Evolutionary conservation across 371 early-diverging fungal species (phyloP), one percentile per base, ranked within the genome.

Genomic region (Rhizomucor pusillus): DNA sequence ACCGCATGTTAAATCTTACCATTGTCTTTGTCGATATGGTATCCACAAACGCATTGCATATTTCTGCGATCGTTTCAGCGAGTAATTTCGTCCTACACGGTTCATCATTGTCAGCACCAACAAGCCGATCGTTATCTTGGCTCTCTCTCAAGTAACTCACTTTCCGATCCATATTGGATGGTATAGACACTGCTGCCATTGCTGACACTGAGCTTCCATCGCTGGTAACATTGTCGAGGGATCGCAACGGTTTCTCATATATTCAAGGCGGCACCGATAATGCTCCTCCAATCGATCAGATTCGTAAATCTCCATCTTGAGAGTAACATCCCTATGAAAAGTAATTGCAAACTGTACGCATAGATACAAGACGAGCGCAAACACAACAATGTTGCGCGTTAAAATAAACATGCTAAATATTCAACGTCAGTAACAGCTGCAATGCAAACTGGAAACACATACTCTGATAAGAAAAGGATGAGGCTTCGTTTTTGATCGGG

Each of bases 31-130:
- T n/a, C 12, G 59, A 56, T 12, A 63, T 55, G 14, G 46, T 52
- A 37, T 56, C 63, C 16, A 63, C 47, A 41, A 58, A 63, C 0
- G 54, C 60, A 45, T 57, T 64, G 43, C 37, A 40, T 18, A 59
- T 59, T 16, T 59, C 64, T 22, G 50, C 64, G 34, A 59, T 34
- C 5, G 59, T 64, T 40, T 62, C 63, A 20, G 63, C 54, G 25
- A 62, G 43, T 7, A 57, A 54, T n/a, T 43, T 40, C 25, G 63
- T 53, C 35, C 54, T 60, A 46, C 24, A 19, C 23, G n/a, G 14
- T 33, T 36, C 29, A 1, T 19, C 19, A 12, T 33, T 2, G 41
- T 22, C 47, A 47, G 22, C 33, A 9, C 14, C 10, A 22, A n/a
- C n/a, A n/a, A n/a, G n/a, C n/a, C n/a, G n/a, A n/a, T n/a, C n/a